Evolutionary conservation across 2,329 filamentous ascomycete species (phyloP), one percentile per base, ranked within the genome.

Genomic region (Aureobasidium sp.): DNA sequence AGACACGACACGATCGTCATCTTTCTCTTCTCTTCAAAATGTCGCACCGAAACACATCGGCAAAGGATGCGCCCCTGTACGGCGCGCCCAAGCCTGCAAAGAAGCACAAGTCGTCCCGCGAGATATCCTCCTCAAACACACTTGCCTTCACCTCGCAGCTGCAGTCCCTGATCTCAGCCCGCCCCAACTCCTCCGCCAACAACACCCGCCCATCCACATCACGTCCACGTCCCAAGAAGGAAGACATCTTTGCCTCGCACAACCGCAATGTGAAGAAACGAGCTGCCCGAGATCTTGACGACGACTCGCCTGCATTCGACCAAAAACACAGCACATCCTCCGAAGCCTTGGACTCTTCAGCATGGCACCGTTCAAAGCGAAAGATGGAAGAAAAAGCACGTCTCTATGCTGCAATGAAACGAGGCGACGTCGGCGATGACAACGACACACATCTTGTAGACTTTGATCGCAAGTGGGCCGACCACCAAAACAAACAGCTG

Each of bases 321-420:
- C 85, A 88, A 68, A 87, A 87, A 63, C 83, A 84, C 70, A 80
- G 76, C 27, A 80, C 82, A 52, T 84, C 89, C 68, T 83, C 87
- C 62, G 88, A 83, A 12, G 74, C 72, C 14, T 77, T 88, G 31
- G 85, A 89, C 67, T 77, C 80, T 15, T 78, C 77, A 11, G 76
- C 80, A 20, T 78, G 84, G 71, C 78, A 83, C 78, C 84, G 88
- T 62, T 88, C 90, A 25, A 88, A 87, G 73, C 84, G 87, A 66
- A 89, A 87, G 70, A 90, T 99, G 87, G 87, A 95, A 71, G 88
- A 91, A 76, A 99, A 99, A 75, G 91, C 90, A 3, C 84, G 89
- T 5, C 77, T 94, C 1, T 99, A 99, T 75, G 87, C 89, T 7
- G 89, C 90, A 41, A 87, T 99, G 85, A 96, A 96, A 75, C 83